Evolutionary conservation across 441 rosid genomes (phyloP), one percentile per base, ranked within the genome.

Genomic region (Theobroma grandiflorum): DNA sequence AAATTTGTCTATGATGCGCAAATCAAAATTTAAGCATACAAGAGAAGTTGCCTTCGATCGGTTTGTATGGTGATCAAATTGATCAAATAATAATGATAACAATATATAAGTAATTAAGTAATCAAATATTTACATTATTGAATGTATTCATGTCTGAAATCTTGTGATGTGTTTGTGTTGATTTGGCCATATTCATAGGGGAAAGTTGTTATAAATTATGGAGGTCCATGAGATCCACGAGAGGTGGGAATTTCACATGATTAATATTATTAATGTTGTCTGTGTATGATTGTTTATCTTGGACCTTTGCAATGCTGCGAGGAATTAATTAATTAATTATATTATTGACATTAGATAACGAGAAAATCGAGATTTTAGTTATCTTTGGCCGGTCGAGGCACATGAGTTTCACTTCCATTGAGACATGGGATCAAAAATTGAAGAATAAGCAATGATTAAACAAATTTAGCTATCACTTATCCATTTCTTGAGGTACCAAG

Each of bases 351-450:
- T 3, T 18, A 38, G 6, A 66, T 40, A 3, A 66, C 6, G 4
- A 66, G 49, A 66, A 38, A 66, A 70, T 31, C 74, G 20, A 70
- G 59, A 70, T 49, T 70, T 45, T 49, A 70, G 59, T 31, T 3
- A 47, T 69, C 0, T 47, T 26, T 31, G 74, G 8, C 31, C 59
- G 20, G 18, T 26, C 9, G 40, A 3, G 74, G 37, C 74, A 69
- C 58, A 69, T 69, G 40, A 66, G 71, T 22, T 16, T 59, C 37
- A 26, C 3, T 59, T 59, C 64, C 4, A 22, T 22, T 57, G 8
- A 42, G 7, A 42, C 6, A 42, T 42, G 45, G 3, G 18, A 50
- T 16, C 6, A 15, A 4, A 15, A 61, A 22, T 61, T 33, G 3
- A 62, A 62, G 12, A 4, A 31, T 62, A 35, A 14, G 5, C 15